Evolutionary conservation across 768 basidiomycete genomes (phyloP), one percentile per base, ranked within the genome.

Genomic region (Russula dissimulans): DNA sequence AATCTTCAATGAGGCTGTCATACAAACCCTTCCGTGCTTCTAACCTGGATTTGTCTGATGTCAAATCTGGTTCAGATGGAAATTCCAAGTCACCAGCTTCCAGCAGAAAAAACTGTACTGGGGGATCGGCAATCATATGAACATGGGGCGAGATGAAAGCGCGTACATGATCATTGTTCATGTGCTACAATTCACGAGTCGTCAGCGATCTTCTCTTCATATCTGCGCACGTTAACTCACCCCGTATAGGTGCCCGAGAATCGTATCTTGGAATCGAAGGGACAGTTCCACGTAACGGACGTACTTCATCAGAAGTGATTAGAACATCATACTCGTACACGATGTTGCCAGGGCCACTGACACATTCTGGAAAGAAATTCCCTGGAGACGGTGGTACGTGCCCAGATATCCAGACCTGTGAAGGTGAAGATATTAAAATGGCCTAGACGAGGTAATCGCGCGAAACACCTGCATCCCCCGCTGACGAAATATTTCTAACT

Each of bases 281-380:
- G 87, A 78, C 51, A 95, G 72, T 70, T 91, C 85, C 43, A 78
- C 78, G 67, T 87, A 89, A 39, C 84, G 84, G 61, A 81, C 78
- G 69, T 85, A 87, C 80, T 77, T 66, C 8, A 49, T 29, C 51
- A 31, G n/a, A 66, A 38, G 5, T 22, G 9, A 38, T 56, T 43
- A 63, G 56, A 58, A 36, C 38, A 61, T 10, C 34, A 36, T 36
- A 50, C n/a, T 64, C 39, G 48, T 54, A 38, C 57, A 50, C 43
- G 49, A 41, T 59, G 61, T 61, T 57, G 39, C 58, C 54, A 56
- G 39, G 26, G 32, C 22, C 14, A 75, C 88, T 75, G 70, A 91
- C 89, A 72, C 91, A 93, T 76, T 89, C 90, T 15, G 86, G 83
- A 70, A 86, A 93, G 71, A 87, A 95, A 70, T 87, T 87, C 9